These are phyloP conservation scores for Ormosia semicastrata DNA, from an alignment of 306 rosid species.

Conservation along the genomic window DNA sequence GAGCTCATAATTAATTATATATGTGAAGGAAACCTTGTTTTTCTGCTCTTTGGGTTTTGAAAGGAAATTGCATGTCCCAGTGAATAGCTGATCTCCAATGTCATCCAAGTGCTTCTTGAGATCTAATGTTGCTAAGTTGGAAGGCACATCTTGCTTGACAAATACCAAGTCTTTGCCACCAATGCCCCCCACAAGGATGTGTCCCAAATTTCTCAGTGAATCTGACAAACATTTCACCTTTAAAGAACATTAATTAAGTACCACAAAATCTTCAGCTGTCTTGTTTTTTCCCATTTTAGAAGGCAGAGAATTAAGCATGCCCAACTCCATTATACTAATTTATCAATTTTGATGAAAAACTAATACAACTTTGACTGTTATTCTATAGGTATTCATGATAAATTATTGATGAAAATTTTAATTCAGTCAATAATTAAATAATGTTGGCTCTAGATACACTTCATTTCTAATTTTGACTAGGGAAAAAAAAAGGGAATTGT, in stretches of 20 bases:
- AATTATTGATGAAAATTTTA: too few relatives aligned
- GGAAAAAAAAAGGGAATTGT: too few relatives aligned
- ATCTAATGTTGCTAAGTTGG: constrained; percentile 58
- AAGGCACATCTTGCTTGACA: constrained; percentile 76
- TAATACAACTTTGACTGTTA: too few relatives aligned
- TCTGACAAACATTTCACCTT: constrained; percentile 33
- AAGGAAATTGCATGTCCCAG: constrained; percentile 70
- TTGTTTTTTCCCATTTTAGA: too few relatives aligned
- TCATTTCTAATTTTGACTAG: too few relatives aligned
- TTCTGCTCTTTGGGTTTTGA: constrained; percentile 66
- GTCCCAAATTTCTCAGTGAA: constrained; percentile 90
- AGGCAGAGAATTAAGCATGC: too few relatives aligned
- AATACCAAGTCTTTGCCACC: constrained; percentile 76
- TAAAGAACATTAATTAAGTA: constrained; percentile 14
- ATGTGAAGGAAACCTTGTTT: constrained; percentile 45
- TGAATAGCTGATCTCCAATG: constrained; percentile 86
- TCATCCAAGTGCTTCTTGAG: constrained; percentile 71
- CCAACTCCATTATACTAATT: too few relatives aligned
- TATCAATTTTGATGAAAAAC: too few relatives aligned
- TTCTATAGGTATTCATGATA: too few relatives aligned
- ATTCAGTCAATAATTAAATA: too few relatives aligned
- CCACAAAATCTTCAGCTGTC: too few relatives aligned
- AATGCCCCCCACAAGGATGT: constrained; percentile 77
- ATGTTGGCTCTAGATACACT: too few relatives aligned
- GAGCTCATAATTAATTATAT: background rate